phyloP scores from a whole-genome alignment of 306 rosid species.

The Vachellia collinsii region DNA sequence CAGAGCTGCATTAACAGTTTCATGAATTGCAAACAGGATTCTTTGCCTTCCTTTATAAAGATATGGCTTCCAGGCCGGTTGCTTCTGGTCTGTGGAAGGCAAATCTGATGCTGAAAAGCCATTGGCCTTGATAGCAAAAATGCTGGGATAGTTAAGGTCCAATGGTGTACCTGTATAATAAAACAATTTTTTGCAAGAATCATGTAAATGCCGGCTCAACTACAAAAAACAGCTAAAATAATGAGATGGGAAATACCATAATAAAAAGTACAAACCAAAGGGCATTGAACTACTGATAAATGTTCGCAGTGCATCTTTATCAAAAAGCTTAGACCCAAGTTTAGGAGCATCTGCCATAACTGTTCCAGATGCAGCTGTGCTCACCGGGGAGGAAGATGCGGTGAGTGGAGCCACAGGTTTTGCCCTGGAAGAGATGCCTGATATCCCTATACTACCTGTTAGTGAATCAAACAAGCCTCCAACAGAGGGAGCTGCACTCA shows the following conservation, averaged over 20 bases:
- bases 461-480: slow-evolving; percentile 94
- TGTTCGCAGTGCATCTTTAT: slow-evolving; percentile 86
- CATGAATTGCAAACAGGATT: slow-evolving; percentile 75
- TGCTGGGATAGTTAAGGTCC: slow-evolving; percentile 85
- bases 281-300: slow-evolving; percentile 94
- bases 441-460: slow-evolving; percentile 84
- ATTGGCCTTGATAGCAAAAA: slow-evolving; percentile 67
- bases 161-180: slow-evolving; percentile 76
- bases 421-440: slow-evolving; percentile 85
- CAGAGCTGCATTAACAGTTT: slow-evolving; percentile 81
- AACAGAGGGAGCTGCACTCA: slow-evolving; percentile 80
- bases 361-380: slow-evolving; percentile 60
- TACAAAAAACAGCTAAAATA: slow-evolving; percentile 33
- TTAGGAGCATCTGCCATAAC: slow-evolving; percentile 64
- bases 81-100: slow-evolving; percentile 86
- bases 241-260: slow-evolving; percentile 67
- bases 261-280: slow-evolving; percentile 91
- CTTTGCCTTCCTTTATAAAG: slow-evolving; percentile 88
- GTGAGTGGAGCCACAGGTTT: slow-evolving; percentile 78
- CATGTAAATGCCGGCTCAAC: slow-evolving; percentile 35
- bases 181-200: slow-evolving; percentile 33
- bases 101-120: slow-evolving; percentile 87
- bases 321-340: slow-evolving; percentile 71
- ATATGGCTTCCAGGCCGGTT: slow-evolving; percentile 99
- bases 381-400: slow-evolving; percentile 60